Percentiles rank a stretch among this genome's conserved stretches.
Evolutionary conservation across 305 asterid genomes (phyloP).

Genomic region (Rubia peregrina): DNA sequence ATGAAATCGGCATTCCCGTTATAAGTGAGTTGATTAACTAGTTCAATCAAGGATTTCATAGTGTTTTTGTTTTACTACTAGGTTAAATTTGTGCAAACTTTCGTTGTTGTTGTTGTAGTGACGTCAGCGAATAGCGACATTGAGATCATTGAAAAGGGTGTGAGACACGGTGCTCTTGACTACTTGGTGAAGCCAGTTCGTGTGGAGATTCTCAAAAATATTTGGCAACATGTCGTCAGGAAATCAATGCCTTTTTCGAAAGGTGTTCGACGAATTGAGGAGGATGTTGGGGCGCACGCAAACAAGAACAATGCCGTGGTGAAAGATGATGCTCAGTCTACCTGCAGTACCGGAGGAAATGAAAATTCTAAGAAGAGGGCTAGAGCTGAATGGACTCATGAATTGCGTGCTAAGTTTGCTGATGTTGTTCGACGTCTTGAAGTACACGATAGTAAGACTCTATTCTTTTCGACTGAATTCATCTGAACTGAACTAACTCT

Average conservation of each 20-base stretch:
- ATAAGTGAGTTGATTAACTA: slow-evolving; percentile 22
- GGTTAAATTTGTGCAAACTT: not conserved
- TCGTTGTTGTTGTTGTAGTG: slow-evolving; percentile 20
- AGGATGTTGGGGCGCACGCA: not conserved
- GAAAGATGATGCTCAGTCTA: slow-evolving; percentile 31
- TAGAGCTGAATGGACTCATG: slow-evolving; percentile 68
- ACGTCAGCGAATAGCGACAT: slow-evolving; percentile 39
- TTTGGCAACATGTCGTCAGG: slow-evolving; percentile 83
- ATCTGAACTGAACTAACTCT: not conserved
- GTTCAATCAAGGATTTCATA: not conserved
- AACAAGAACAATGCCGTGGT: slow-evolving; percentile 16
- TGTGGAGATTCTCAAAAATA: slow-evolving; percentile 64
- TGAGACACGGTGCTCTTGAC: slow-evolving; percentile 78
- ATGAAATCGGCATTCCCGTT: slow-evolving; percentile 27
- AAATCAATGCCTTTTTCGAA: slow-evolving; percentile 35
- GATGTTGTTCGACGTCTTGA: slow-evolving; percentile 58
- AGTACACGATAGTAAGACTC: slow-evolving; percentile 21
- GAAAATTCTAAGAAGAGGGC: slow-evolving; percentile 39
- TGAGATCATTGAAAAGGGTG: slow-evolving; percentile 58
- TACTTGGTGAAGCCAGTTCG: slow-evolving; percentile 81
- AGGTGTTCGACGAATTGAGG: slow-evolving; percentile 21
- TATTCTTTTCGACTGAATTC: not conserved
- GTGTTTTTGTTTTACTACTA: too few species aligned
- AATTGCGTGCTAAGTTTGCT: slow-evolving; percentile 67
- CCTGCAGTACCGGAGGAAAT: slow-evolving; percentile 32